A percentile compares a stretch with the other conserved stretches of the same genome.
Evolutionary conservation across 169 alveolate species (phyloP).

Genomic region (Eimeria tenella): DNA sequence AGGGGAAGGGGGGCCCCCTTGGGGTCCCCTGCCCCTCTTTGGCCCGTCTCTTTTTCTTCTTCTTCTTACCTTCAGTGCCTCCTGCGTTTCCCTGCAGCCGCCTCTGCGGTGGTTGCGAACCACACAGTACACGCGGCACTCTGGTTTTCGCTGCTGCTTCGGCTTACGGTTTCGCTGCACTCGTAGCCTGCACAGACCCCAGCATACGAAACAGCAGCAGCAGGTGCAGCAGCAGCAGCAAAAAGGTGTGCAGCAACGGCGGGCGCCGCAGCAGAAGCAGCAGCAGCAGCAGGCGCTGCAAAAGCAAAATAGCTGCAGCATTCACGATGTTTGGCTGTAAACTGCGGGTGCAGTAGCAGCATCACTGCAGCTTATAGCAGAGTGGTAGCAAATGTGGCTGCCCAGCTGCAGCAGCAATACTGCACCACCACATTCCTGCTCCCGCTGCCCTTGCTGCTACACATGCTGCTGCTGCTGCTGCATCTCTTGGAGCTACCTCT

Average conservation of each 20-base stretch:
- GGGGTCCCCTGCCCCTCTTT: background rate
- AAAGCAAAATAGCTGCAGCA: background rate
- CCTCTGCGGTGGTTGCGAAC: constrained; percentile 55
- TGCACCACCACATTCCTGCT: background rate
- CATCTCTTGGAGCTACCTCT: background rate
- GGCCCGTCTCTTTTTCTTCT: background rate
- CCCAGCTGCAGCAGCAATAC: background rate
- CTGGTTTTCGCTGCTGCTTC: constrained; percentile 36
- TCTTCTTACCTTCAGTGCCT: constrained; percentile 24
- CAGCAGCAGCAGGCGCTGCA: background rate
- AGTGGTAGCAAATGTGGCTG: background rate
- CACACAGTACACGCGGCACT: background rate
- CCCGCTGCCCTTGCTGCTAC: background rate
- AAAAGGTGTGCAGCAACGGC: background rate
- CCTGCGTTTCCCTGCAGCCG: constrained; percentile 44
- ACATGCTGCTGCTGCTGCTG: constrained; percentile 31
- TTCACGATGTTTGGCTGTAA: too few relatives aligned
- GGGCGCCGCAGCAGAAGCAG: background rate
- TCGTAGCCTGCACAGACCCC: constrained; percentile 18
- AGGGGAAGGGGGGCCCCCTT: background rate
- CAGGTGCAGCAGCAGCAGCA: constrained; percentile 26
- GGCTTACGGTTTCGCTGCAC: constrained; percentile 41
- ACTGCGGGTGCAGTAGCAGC: background rate
- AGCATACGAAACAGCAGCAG: background rate
- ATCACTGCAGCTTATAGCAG: background rate